Evolutionary conservation across 148 eudicot species (phyloP).

Genomic region (Euryodendron excelsum): DNA sequence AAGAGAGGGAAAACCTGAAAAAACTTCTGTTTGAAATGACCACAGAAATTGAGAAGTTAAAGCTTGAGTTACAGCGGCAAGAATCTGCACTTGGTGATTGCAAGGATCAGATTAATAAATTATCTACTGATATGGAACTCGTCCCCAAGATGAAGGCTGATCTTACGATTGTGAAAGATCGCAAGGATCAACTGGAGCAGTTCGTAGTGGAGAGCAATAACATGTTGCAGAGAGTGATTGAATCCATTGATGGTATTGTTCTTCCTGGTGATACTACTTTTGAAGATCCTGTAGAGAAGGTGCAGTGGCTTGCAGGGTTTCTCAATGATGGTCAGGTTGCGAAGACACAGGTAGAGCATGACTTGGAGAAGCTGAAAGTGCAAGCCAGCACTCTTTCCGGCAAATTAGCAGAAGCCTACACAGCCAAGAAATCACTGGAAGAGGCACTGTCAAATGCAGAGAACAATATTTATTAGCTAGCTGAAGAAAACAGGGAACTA

Average conservation of each 20-base stretch:
- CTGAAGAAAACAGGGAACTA: slow-evolving; percentile 58
- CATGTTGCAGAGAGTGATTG: slow-evolving; percentile 46
- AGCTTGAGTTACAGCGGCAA: slow-evolving; percentile 50
- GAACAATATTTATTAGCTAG: slow-evolving; percentile 40
- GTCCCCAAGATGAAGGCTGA: slow-evolving; percentile 62
- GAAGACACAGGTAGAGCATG: slow-evolving; percentile 48
- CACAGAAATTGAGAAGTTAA: slow-evolving; percentile 67
- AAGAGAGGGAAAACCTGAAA: slow-evolving; percentile 81
- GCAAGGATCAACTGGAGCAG: slow-evolving; percentile 59
- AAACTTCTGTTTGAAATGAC: slow-evolving; percentile 61
- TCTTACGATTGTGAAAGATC: slow-evolving; percentile 45
- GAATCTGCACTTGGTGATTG: slow-evolving; percentile 37
- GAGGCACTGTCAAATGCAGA: slow-evolving; percentile 55
- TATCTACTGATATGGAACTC: slow-evolving; percentile 49
- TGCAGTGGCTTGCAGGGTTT: slow-evolving; percentile 53
- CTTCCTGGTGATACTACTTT: slow-evolving; percentile 40
- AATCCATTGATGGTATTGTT: slow-evolving; percentile 48
- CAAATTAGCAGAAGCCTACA: slow-evolving; percentile 44
- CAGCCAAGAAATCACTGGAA: slow-evolving; percentile 50
- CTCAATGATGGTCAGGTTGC: slow-evolving; percentile 47
- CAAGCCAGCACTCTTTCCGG: slow-evolving; percentile 43
- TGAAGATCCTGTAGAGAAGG: slow-evolving; percentile 66
- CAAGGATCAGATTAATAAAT: slow-evolving; percentile 47
- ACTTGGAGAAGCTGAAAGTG: slow-evolving; percentile 43
- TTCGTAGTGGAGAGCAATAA: slow-evolving; percentile 58